These are phyloP conservation scores for Vitis rotundifolia DNA, from an alignment of 164 flowering plant genomes.

Conservation along the genomic window DNA sequence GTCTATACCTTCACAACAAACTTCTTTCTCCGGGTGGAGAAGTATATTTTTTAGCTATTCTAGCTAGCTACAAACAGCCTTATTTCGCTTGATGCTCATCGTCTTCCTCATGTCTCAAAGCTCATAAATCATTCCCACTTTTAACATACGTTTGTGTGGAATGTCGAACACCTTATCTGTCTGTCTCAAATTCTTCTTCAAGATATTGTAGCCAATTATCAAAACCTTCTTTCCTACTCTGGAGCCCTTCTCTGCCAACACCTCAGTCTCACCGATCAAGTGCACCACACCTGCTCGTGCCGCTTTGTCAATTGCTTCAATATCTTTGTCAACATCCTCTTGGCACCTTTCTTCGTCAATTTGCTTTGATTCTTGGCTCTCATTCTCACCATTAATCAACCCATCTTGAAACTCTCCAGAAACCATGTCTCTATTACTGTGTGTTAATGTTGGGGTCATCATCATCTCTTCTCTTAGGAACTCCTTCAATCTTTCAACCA, in stretches of 20 bases:
- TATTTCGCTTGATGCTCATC: too few relatives aligned
- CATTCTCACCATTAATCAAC: background rate
- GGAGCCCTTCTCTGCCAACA: constrained; percentile 35
- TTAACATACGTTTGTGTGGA: constrained; percentile 16
- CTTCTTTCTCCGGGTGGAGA: too few relatives aligned
- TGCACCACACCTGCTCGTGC: constrained; percentile 37
- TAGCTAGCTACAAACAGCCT: too few relatives aligned
- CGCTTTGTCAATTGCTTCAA: constrained; percentile 43
- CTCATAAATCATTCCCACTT: constrained; percentile 27
- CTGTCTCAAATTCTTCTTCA: too few relatives aligned
- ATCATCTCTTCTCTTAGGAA: background rate
- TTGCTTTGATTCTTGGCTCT: background rate
- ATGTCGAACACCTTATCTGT: too few relatives aligned
- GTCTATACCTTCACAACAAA: too few relatives aligned
- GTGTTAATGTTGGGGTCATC: background rate
- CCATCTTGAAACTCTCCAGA: background rate
- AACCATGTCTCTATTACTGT: background rate
- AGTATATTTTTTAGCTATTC: too few relatives aligned
- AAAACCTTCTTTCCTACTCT: constrained; percentile 15
- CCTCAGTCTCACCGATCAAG: constrained; percentile 68
- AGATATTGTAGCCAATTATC: constrained; percentile 48
- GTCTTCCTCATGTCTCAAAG: too few relatives aligned
- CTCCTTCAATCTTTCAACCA: too few relatives aligned
- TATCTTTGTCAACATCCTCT: constrained; percentile 26
- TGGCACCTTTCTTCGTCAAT: background rate